A percentile compares a stretch with the other conserved stretches of the same genome.
Evolutionary conservation across 768 basidiomycete species (phyloP).

Genomic region (Psilocybe sp.): DNA sequence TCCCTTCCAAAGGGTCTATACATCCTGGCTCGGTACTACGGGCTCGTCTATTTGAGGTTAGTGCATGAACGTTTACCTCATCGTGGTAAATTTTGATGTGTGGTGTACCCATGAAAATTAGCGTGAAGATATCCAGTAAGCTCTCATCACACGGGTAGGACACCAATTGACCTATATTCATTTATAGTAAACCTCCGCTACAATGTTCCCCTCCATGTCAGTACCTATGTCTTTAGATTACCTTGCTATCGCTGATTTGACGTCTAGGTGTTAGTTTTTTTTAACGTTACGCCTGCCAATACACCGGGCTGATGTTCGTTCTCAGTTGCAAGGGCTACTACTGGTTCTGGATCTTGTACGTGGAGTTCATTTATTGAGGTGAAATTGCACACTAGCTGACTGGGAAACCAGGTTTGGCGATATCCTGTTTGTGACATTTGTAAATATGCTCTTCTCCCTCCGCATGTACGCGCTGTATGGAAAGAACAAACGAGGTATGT

Average conservation of each 20-base stretch:
- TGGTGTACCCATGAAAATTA: not conserved
- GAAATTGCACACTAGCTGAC: too few species aligned
- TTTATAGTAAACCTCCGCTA: not conserved
- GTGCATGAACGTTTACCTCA: not conserved
- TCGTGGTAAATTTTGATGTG: too few species aligned
- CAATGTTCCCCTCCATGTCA: not conserved
- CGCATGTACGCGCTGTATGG: conserved; percentile 7
- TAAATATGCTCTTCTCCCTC: conserved; percentile 3
- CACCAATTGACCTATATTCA: too few species aligned
- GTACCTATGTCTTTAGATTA: not conserved
- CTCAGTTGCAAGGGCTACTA: not conserved
- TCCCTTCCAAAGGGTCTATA: conserved; percentile 1
- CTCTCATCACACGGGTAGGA: not conserved
- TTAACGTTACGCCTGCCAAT: too few species aligned
- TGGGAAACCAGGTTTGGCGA: conserved; percentile 1
- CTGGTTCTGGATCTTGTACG: not conserved
- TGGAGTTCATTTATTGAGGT: too few species aligned
- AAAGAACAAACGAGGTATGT: not conserved
- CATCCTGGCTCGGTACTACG: not conserved
- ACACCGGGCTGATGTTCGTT: not conserved
- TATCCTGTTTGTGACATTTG: not conserved
- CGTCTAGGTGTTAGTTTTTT: too few species aligned
- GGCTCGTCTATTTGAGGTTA: not conserved
- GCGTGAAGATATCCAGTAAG: not conserved
- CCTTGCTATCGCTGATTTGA: too few species aligned